phyloP scores from a whole-genome alignment of 2,329 filamentous ascomycete species.

The Zymoseptoria brevis region DNA sequence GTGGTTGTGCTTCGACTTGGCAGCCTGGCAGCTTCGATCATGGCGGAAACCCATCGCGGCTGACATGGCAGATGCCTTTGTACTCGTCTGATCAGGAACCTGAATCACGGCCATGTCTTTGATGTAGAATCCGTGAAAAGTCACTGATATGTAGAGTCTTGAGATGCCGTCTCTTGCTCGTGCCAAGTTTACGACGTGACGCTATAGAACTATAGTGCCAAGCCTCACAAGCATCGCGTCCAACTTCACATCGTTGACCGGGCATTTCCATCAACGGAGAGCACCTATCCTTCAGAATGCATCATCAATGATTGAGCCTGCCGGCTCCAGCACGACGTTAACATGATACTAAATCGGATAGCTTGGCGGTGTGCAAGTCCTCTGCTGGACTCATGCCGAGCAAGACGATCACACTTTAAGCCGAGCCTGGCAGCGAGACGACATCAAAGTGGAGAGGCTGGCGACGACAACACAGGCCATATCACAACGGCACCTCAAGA shows the following conservation, averaged over 20 bases:
- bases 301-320: neutral
- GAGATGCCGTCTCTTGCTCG: neutral
- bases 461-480: conserved; percentile 63
- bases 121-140: neutral
- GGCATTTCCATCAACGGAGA: neutral
- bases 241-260: neutral
- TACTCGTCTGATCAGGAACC: too few species aligned
- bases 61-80: too few species aligned
- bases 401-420: neutral
- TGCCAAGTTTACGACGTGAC: neutral
- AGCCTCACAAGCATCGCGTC: neutral
- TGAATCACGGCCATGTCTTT: too few species aligned
- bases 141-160: neutral
- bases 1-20: too few species aligned
- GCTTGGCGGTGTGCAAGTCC: neutral
- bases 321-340: neutral
- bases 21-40: too few species aligned
- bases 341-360: neutral
- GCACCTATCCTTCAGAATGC: neutral
- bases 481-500: conserved; percentile 70
- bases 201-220: neutral
- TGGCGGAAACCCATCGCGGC: too few species aligned
- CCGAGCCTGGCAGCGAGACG: conserved; percentile 7
- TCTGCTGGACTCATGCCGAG: neutral
- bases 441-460: conserved; percentile 13